A percentile compares a stretch with the other conserved stretches of the same genome.
phyloP scores from a whole-genome alignment of 345 rosid genomes.

The Aurinia saxatilis region DNA sequence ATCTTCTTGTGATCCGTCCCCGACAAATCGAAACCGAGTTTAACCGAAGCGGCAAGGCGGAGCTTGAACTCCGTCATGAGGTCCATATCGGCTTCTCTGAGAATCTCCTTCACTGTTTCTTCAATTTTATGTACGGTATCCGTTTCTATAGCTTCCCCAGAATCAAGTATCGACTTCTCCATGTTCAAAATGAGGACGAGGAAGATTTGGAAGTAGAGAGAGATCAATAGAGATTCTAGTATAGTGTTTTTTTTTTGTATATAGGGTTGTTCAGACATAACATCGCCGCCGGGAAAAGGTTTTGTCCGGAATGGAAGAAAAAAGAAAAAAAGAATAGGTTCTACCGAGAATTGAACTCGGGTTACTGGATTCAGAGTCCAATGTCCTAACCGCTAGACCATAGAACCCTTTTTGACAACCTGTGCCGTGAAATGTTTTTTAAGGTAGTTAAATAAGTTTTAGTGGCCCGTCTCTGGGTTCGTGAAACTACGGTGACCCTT shows the following conservation, averaged over 20 bases:
- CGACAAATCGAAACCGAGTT: conserved; percentile 54
- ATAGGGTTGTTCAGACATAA: conserved; percentile 23
- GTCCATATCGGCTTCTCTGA: conserved; percentile 48
- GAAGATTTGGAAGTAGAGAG: too few species aligned
- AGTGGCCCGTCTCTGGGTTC: too few species aligned
- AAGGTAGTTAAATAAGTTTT: too few species aligned
- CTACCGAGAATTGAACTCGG: conserved; percentile 99
- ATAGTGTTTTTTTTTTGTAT: too few species aligned
- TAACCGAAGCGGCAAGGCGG: conserved; percentile 46
- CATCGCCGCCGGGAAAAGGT: background rate
- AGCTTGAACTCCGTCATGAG: conserved; percentile 71
- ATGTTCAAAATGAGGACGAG: too few species aligned
- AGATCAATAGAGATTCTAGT: too few species aligned
- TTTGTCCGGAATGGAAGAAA: background rate
- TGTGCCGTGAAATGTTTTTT: background rate
- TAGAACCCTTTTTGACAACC: conserved; percentile 27
- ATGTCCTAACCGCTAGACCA: conserved; percentile 98
- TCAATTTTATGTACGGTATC: conserved; percentile 36
- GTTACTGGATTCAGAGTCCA: conserved; percentile 96
- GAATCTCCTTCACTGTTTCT: conserved; percentile 48
- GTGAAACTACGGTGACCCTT: background rate
- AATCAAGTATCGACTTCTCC: too few species aligned
- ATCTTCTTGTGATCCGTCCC: conserved; percentile 33
- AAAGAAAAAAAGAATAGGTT: conserved; percentile 28
- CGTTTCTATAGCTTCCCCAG: conserved; percentile 33